A percentile compares a stretch with the other conserved stretches of the same genome.
Evolutionary conservation across 2,329 filamentous ascomycete genomes (phyloP).

Genomic region (Pseudonectria buxi): DNA sequence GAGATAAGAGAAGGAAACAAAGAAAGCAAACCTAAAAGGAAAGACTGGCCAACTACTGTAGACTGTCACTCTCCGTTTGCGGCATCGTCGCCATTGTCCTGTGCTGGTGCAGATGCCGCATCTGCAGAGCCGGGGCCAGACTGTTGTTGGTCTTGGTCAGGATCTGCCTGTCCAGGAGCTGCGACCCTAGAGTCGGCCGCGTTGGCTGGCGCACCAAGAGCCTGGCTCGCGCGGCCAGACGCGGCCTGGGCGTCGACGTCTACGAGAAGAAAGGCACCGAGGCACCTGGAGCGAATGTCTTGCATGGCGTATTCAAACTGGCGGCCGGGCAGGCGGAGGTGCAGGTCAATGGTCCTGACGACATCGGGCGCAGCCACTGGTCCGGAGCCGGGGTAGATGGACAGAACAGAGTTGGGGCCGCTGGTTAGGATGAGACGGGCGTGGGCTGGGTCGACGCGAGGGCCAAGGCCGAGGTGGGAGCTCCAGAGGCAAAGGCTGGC

Average conservation of each 20-base stretch:
- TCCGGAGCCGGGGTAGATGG: conserved; percentile 4
- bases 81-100: background rate
- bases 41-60: too few relatives aligned
- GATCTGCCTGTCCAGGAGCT: too few relatives aligned
- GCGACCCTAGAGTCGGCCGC: too few relatives aligned
- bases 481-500: conserved; percentile 10
- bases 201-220: too few relatives aligned
- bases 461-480: conserved; percentile 6
- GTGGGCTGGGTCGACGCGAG: conserved; percentile 9
- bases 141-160: too few relatives aligned
- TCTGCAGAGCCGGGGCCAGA: too few relatives aligned
- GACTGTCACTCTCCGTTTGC: too few relatives aligned
- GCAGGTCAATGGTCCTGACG: conserved; percentile 24
- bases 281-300: conserved; percentile 4
- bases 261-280: conserved; percentile 19
- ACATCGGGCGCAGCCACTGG: conserved; percentile 14
- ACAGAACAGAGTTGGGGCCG: conserved; percentile 4
- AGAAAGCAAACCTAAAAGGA: too few relatives aligned
- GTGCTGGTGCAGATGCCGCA: too few relatives aligned
- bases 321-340: conserved; percentile 16
- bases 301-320: conserved; percentile 19
- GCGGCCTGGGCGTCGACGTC: conserved; percentile 15
- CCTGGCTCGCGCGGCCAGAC: too few relatives aligned
- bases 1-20: too few relatives aligned
- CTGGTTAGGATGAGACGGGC: conserved; percentile 12